Evolutionary conservation across 495 filamentous ascomycete species (phyloP), one percentile per base, ranked within the genome.

Genomic region (Daldinia concentrica): DNA sequence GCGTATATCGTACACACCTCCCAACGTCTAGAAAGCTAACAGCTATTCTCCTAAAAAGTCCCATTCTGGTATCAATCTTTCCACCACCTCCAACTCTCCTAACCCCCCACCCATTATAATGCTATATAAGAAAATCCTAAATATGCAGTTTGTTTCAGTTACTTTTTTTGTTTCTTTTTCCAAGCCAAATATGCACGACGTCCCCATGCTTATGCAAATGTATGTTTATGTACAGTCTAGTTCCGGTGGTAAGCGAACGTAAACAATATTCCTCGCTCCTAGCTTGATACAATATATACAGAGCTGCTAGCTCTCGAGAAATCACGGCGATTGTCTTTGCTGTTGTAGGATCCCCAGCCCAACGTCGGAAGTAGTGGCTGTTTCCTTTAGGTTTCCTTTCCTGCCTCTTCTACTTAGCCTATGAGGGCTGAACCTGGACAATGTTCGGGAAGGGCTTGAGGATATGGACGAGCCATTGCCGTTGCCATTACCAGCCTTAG

Each of bases 341-440:
- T 43, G 62, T 14, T 69, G 24, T 26, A 65, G 51, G 9, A 73
- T 73, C 11, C 71, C 71, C 6, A 73, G 45, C 26, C 66, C 71
- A 1, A 73, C 52, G 4, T 62, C 27, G 1, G 63, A 19, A 15
- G 58, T 7, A 59, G 50, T 22, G 30, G 24, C 50, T 19, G 30
- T 14, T 6, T 58, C 56, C 41, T 32, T 52, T 12, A 15, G 24
- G 9, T 62, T 69, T 9, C 41, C 65, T 6, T 45, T 62, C 41
- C 61, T 39, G n/a, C 54, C 29, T 34, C 62, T 64, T 34, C 36
- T 48, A 27, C 66, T 68, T 1, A 73, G 62, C 4, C 58, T 55
- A 6, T n/a, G 61, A 7, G 65, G 66, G 9, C 71, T 62, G 9
- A 69, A 54, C 12, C 62, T 62, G 5, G 71, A 61, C 19, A 37